phyloP scores from a whole-genome alignment of 1,284 basidiomycete species.

The Puccinia triticina region DNA sequence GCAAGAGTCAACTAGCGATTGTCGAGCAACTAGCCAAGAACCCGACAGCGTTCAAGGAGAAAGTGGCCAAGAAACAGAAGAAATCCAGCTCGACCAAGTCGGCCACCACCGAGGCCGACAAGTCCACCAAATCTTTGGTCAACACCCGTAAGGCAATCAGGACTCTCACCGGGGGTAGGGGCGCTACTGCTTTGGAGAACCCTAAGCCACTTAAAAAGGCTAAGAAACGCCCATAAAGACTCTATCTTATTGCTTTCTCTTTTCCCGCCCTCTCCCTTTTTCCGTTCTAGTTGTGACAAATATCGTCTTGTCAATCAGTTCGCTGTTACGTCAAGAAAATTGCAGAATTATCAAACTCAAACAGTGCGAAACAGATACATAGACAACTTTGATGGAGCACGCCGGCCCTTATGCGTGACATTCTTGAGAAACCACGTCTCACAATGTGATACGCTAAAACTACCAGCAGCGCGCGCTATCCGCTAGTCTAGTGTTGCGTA shows the following conservation, averaged over 20 bases:
- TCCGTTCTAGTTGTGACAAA: too few species aligned
- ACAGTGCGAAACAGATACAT: too few species aligned
- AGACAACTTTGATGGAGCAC: too few species aligned
- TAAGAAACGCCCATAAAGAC: constrained; percentile 17
- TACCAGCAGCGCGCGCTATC: too few species aligned
- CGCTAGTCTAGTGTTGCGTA: too few species aligned
- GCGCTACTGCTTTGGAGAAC: constrained; percentile 6
- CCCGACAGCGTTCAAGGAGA: constrained; percentile 67
- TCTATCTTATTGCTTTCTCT: neutral
- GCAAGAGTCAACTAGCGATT: constrained; percentile 72
- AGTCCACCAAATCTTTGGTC: constrained; percentile 53
- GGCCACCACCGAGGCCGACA: constrained; percentile 34
- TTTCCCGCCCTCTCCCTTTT: neutral
- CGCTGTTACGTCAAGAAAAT: too few species aligned
- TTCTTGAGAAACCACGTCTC: too few species aligned
- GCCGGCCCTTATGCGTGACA: too few species aligned
- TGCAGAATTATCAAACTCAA: too few species aligned
- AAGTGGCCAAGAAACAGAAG: constrained; percentile 54
- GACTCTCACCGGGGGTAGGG: constrained; percentile 55
- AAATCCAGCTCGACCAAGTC: constrained; percentile 10
- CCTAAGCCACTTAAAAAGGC: constrained; percentile 19
- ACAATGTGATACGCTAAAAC: too few species aligned
- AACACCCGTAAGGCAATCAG: constrained; percentile 58
- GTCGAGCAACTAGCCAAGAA: constrained; percentile 74
- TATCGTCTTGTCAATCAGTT: too few species aligned